Conservation (phyloP, 371 early-diverging fungal genomes). For the Syncephalastrum racemosum region DNA sequence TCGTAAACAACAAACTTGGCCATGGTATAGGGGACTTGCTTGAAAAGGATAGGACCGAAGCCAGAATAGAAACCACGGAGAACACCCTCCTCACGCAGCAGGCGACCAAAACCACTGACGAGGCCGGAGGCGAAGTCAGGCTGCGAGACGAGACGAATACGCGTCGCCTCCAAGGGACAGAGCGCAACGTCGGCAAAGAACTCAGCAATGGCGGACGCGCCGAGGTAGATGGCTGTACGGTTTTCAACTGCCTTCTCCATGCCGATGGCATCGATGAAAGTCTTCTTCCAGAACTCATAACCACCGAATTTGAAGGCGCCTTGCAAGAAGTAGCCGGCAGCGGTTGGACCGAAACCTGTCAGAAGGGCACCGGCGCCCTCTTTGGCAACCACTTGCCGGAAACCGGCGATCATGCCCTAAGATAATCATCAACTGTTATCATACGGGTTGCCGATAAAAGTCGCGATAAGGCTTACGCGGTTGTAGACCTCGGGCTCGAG, state of each 20-base stretch:
- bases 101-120: constrained; percentile 49
- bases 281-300: constrained; percentile 84
- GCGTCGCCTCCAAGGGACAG: constrained; percentile 82
- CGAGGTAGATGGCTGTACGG: constrained; percentile 74
- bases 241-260: constrained; percentile 75
- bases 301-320: constrained; percentile 89
- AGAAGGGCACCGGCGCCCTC: constrained; percentile 74
- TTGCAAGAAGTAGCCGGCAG: constrained; percentile 86
- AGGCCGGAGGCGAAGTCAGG: constrained; percentile 61
- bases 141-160: constrained; percentile 51
- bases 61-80: constrained; percentile 73
- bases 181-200: constrained; percentile 84
- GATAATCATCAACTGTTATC: not conserved
- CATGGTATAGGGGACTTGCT: constrained; percentile 95
- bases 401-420: constrained; percentile 54
- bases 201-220: constrained; percentile 85
- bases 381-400: constrained; percentile 60
- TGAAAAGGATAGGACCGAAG: constrained; percentile 76
- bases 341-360: constrained; percentile 81
- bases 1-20: constrained; percentile 94
- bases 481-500: constrained; percentile 65
- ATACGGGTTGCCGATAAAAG: not conserved
- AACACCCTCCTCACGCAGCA: constrained; percentile 66
- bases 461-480: constrained; percentile 29
- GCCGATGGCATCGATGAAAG: constrained; percentile 64